Conservation (phyloP, 257 asterid genomes). For the Craterostigma plantagineum region DNA sequence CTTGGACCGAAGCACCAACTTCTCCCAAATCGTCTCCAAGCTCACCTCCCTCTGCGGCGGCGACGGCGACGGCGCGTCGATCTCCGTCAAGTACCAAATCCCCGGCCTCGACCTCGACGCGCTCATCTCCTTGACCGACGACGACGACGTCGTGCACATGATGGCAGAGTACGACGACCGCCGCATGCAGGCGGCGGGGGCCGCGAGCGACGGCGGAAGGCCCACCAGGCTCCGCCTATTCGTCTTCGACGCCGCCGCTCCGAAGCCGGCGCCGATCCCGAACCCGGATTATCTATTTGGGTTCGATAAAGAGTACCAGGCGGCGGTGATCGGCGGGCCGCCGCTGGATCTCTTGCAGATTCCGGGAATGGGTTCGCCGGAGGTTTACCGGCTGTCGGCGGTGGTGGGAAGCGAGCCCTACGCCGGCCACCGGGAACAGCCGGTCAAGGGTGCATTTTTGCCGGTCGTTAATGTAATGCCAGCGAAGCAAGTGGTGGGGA, state of each 20-base stretch:
- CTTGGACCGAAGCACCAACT: conserved; percentile 35
- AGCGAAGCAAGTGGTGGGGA: no score
- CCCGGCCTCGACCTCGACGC: conserved; percentile 56
- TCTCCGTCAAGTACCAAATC: conserved; percentile 52
- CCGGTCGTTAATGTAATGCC: no score
- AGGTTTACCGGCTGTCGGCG: conserved; percentile 29
- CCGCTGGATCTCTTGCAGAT: conserved; percentile 31
- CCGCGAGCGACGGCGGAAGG: conserved; percentile 15
- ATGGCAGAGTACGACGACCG: conserved; percentile 64
- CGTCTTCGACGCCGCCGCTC: conserved; percentile 16
- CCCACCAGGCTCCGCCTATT: conserved; percentile 47
- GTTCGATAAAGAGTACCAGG: conserved; percentile 50
- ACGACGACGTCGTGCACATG: conserved; percentile 78
- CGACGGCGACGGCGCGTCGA: conserved; percentile 7
- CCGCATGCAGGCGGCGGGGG: conserved; percentile 7
- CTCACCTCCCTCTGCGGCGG: conserved; percentile 17
- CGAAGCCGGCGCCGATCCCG: conserved; percentile 1
- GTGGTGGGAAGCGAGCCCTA: conserved; percentile 15
- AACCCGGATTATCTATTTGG: conserved; percentile 25
- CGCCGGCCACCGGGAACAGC: conserved; percentile 12
- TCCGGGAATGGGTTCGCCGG: conserved; percentile 22
- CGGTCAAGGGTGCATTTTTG: no score
- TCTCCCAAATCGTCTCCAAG: conserved; percentile 28
- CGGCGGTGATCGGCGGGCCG: conserved; percentile 13
- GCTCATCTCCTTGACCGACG: conserved; percentile 48